A percentile compares a stretch with the other conserved stretches of the same genome.
phyloP scores from a whole-genome alignment of 305 asterid genomes.

The Fraxinus sp. region DNA sequence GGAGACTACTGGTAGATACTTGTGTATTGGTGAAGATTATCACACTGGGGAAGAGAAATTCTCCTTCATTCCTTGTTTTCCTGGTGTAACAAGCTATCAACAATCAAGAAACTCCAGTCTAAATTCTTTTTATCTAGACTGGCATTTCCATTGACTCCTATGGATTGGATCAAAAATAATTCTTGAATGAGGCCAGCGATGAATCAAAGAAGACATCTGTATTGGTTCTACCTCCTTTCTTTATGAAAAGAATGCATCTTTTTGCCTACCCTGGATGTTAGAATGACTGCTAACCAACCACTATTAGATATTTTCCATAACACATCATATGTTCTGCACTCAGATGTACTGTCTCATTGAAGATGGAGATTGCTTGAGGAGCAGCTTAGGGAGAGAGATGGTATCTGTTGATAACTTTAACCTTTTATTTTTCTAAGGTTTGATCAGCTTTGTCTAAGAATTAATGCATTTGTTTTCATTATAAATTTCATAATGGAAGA shows the following conservation, averaged over 20 bases:
- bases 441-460: neutral
- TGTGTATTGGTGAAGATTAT: neutral
- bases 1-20: conserved; percentile 61
- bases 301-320: neutral
- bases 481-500: neutral
- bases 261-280: neutral
- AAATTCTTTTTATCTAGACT: neutral
- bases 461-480: neutral
- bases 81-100: neutral
- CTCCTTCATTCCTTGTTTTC: neutral
- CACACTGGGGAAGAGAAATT: neutral
- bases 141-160: neutral
- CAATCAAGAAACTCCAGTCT: neutral
- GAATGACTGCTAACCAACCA: neutral
- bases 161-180: neutral
- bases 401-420: neutral
- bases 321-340: neutral
- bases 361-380: neutral
- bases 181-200: neutral
- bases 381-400: neutral
- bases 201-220: neutral
- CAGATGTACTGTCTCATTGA: neutral
- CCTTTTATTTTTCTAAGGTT: neutral
- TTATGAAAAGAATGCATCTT: neutral
- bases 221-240: neutral